Conservation (phyloP, 2,329 filamentous ascomycete species). For the Aspergillus vadensis region DNA sequence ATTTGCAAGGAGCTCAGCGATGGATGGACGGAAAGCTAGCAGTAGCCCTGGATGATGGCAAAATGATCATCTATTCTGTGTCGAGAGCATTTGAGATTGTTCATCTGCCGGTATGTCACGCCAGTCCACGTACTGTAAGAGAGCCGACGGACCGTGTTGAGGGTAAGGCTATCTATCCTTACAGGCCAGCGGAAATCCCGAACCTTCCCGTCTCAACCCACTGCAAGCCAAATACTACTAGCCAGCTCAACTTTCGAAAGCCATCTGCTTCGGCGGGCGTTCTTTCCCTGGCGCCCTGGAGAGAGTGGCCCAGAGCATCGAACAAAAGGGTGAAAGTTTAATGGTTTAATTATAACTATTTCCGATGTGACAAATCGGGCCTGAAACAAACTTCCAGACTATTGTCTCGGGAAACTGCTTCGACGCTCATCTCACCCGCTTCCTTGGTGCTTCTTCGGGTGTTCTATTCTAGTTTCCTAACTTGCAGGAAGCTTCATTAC, state of each 20-base stretch:
- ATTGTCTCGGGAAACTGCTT: constrained; percentile 1
- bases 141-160: not conserved
- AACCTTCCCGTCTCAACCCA: not conserved
- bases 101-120: not conserved
- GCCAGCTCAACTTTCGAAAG: not conserved
- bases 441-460: constrained; percentile 4
- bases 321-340: not conserved
- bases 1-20: not conserved
- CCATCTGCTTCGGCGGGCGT: not conserved
- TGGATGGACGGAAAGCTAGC: not conserved
- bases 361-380: not conserved
- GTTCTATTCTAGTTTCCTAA: constrained; percentile 1
- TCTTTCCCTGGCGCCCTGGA: not conserved
- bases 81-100: not conserved
- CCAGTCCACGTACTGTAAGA: not conserved
- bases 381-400: constrained; percentile 1
- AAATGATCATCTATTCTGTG: not conserved
- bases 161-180: not conserved
- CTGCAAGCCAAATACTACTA: not conserved
- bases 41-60: not conserved
- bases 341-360: not conserved
- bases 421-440: not conserved
- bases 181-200: not conserved
- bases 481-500: not conserved
- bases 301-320: not conserved